Evolutionary conservation across 495 filamentous ascomycete genomes (phyloP).

Genomic region (Tuber umbilicatum): DNA sequence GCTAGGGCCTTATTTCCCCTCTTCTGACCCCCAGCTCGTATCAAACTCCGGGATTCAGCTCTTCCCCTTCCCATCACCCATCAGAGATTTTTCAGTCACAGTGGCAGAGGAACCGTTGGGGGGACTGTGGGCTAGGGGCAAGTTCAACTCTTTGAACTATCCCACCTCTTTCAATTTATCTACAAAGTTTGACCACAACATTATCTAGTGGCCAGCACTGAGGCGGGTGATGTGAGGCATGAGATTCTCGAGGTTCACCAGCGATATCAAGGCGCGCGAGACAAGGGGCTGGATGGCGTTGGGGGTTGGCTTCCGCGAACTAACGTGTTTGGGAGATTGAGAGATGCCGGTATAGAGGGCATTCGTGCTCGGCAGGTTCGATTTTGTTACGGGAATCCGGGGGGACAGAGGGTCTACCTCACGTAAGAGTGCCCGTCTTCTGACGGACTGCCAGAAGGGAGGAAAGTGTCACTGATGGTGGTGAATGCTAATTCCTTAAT

Average conservation of each 20-base stretch:
- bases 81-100: not conserved
- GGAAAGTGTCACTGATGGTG: not conserved
- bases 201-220: not conserved
- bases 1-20: not conserved
- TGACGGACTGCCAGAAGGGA: not conserved
- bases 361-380: not conserved
- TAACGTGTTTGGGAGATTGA: not conserved
- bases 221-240: not conserved
- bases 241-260: not conserved
- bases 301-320: not conserved
- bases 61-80: not conserved
- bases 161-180: not conserved
- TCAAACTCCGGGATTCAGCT: not conserved
- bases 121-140: not conserved
- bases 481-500: not conserved
- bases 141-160: not conserved
- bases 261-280: not conserved
- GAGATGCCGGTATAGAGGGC: not conserved
- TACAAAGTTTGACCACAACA: too few species aligned
- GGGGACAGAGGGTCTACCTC: not conserved
- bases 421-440: not conserved
- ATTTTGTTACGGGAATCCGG: not conserved
- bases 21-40: not conserved
- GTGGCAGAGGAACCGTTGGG: not conserved
- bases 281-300: not conserved